Percentiles rank a stretch among this genome's conserved stretches.
Conservation (phyloP, 768 basidiomycete species). For the Clavulina sp. region DNA sequence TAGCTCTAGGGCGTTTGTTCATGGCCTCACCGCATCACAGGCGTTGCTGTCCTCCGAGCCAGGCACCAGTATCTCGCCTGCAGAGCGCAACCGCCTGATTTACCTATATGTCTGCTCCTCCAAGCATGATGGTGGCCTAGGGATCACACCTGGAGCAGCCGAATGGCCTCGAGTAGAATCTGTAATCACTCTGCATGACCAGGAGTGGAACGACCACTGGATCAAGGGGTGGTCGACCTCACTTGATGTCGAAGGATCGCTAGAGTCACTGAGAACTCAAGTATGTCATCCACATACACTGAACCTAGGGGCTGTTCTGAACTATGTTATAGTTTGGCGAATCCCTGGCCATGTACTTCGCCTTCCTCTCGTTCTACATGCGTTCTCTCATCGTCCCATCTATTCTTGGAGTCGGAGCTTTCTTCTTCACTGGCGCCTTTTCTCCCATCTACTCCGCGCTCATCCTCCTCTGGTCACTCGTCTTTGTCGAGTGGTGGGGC, state of each 20-base stretch:
- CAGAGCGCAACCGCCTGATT: conserved; percentile 68
- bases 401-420: conserved; percentile 46
- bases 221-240: conserved; percentile 58
- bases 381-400: conserved; percentile 63
- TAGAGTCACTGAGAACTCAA: conserved; percentile 57
- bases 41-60: conserved; percentile 23
- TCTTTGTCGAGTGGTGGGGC: conserved; percentile 87
- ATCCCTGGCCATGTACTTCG: conserved; percentile 72
- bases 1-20: conserved; percentile 62
- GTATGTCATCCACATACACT: conserved; percentile 20
- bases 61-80: conserved; percentile 30
- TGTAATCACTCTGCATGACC: conserved; percentile 72
- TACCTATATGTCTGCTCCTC: conserved; percentile 54
- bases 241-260: conserved; percentile 30
- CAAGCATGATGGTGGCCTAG: conserved; percentile 63
- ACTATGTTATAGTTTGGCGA: conserved; percentile 50
- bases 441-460: conserved; percentile 58
- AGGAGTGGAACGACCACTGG: conserved; percentile 65
- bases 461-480: conserved; percentile 66
- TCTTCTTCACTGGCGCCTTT: conserved; percentile 54
- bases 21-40: conserved; percentile 43
- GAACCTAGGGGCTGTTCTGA: neutral
- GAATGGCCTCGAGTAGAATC: conserved; percentile 71
- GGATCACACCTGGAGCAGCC: conserved; percentile 49
- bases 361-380: conserved; percentile 74